Percentiles rank a stretch among this genome's conserved stretches.
These are phyloP conservation scores for Serendipita sp. DNA, from an alignment of 768 basidiomycete species.

Conservation along the genomic window DNA sequence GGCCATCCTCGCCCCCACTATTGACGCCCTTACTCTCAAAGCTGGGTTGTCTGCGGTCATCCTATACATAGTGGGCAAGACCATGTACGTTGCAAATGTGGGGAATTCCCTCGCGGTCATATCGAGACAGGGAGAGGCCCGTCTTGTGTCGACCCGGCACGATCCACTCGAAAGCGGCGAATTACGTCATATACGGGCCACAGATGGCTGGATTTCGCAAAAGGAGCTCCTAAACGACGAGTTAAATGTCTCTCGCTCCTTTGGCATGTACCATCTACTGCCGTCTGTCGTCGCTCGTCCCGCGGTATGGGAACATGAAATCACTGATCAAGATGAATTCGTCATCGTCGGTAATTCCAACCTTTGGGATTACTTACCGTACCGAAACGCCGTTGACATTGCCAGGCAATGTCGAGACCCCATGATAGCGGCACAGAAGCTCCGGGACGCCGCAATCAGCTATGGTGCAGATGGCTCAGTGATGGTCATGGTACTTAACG, in stretches of 20 bases:
- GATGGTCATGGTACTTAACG: conserved; percentile 94
- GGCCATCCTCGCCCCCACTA: conserved; percentile 13
- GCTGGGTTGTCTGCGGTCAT: conserved; percentile 76
- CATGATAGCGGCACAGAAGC: conserved; percentile 88
- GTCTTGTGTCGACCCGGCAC: conserved; percentile 62
- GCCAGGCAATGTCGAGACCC: conserved; percentile 63
- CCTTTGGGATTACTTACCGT: conserved; percentile 85
- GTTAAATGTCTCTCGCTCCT: conserved; percentile 78
- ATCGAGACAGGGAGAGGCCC: conserved; percentile 56
- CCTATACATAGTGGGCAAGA: conserved; percentile 65
- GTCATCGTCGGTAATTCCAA: conserved; percentile 89
- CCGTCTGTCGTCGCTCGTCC: conserved; percentile 86
- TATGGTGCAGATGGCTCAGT: conserved; percentile 87
- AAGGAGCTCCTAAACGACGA: conserved; percentile 85
- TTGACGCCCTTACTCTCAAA: conserved; percentile 37
- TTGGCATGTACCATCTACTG: conserved; percentile 80
- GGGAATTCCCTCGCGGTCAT: conserved; percentile 81
- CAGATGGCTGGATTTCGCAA: conserved; percentile 90
- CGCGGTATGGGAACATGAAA: conserved; percentile 47
- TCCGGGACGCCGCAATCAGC: conserved; percentile 91
- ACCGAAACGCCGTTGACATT: conserved; percentile 93
- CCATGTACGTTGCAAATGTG: conserved; percentile 76
- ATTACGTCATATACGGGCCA: conserved; percentile 69
- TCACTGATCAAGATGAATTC: conserved; percentile 83
- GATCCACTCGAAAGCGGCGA: conserved; percentile 81